Conservation (phyloP, 768 basidiomycete genomes). For the Boletus pseudo-olivaceus region DNA sequence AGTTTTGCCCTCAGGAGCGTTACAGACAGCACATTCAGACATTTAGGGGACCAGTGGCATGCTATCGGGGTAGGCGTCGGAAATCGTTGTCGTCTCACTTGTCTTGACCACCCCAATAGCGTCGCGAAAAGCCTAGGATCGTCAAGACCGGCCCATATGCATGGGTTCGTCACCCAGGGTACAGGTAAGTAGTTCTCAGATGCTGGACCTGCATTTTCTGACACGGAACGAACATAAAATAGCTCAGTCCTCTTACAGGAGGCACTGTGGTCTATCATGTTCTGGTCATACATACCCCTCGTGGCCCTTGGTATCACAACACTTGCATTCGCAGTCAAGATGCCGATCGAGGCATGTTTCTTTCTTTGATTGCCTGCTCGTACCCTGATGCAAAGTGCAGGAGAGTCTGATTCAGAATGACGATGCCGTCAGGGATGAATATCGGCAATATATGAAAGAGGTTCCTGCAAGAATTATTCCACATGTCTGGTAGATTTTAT, state of each 20-base stretch:
- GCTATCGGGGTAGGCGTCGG: constrained; percentile 18
- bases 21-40: background rate
- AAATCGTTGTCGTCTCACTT: background rate
- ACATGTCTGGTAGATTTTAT: constrained; percentile 18
- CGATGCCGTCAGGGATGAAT: constrained; percentile 19
- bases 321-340: constrained; percentile 26
- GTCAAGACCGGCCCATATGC: constrained; percentile 33
- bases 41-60: constrained; percentile 30
- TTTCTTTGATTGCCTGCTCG: background rate
- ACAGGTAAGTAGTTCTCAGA: constrained; percentile 17
- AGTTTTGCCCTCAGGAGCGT: constrained; percentile 6
- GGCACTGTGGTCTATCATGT: constrained; percentile 22
- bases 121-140: constrained; percentile 29
- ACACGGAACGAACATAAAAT: background rate
- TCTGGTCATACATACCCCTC: constrained; percentile 32
- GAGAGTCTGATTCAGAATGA: constrained; percentile 28
- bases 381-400: constrained; percentile 6
- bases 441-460: constrained; percentile 25
- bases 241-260: constrained; percentile 22
- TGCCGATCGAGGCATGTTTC: constrained; percentile 29
- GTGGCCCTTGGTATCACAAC: constrained; percentile 16
- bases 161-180: constrained; percentile 33
- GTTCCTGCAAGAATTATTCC: constrained; percentile 29
- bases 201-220: background rate
- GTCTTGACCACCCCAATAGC: constrained; percentile 12